Conservation (phyloP, 768 basidiomycete genomes). For the Lentinula aciculospora region DNA sequence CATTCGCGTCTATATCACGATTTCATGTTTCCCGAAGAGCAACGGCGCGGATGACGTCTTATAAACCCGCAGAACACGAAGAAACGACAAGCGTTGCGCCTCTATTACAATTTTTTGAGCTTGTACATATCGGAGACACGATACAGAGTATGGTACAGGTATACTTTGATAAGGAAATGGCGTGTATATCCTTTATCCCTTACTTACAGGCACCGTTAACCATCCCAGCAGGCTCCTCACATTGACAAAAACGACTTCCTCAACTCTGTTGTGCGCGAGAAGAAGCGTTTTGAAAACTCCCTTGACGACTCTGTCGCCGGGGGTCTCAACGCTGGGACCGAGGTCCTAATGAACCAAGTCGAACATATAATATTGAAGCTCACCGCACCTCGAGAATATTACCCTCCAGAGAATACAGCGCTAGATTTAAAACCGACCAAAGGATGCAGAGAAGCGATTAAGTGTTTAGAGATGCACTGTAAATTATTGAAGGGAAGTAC, state of each 20-base stretch:
- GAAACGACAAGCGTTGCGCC: constrained; percentile 82
- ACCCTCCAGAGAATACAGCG: constrained; percentile 73
- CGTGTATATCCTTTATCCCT: not conserved
- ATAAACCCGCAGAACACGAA: constrained; percentile 83
- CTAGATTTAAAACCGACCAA: constrained; percentile 82
- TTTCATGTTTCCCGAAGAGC: constrained; percentile 47
- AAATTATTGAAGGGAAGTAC: constrained; percentile 89
- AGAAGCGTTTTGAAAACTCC: constrained; percentile 91
- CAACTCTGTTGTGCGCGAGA: constrained; percentile 89
- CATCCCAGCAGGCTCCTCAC: constrained; percentile 55
- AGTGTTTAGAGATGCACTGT: constrained; percentile 87
- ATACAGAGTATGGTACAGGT: constrained; percentile 98
- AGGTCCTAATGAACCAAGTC: constrained; percentile 94
- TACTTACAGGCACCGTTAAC: not conserved
- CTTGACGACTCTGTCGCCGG: constrained; percentile 92
- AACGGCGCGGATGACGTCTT: constrained; percentile 82
- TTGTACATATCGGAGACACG: constrained; percentile 95
- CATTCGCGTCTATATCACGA: constrained; percentile 2
- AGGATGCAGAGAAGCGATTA: constrained; percentile 87
- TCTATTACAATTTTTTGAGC: constrained; percentile 92
- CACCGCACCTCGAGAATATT: constrained; percentile 85
- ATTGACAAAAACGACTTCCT: constrained; percentile 93
- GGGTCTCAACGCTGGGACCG: constrained; percentile 92
- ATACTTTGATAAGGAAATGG: constrained; percentile 41
- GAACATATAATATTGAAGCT: constrained; percentile 86